Evolutionary conservation across 192 early-diverging fungal species (phyloP).

Genomic region (Rhizoclosmatium globosum): DNA sequence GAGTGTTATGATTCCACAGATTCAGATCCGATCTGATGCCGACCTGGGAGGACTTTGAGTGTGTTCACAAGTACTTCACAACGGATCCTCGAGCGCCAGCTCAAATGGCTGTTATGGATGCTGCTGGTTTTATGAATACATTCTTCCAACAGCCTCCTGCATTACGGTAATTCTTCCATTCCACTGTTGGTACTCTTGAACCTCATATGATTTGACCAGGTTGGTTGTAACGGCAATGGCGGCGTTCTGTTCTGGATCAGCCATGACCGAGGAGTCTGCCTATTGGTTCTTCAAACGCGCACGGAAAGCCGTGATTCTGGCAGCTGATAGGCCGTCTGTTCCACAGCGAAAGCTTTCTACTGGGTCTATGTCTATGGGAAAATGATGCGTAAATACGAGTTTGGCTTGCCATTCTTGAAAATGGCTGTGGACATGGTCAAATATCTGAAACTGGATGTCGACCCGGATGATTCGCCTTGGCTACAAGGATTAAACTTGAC

Average conservation of each 20-base stretch:
- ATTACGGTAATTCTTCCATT: not conserved
- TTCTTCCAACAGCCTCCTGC: not conserved
- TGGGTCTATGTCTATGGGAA: not conserved
- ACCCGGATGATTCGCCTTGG: constrained; percentile 19
- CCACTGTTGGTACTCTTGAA: too few species aligned
- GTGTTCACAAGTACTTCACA: not conserved
- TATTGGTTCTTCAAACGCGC: not conserved
- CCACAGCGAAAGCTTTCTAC: not conserved
- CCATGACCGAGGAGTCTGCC: not conserved
- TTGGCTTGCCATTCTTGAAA: not conserved
- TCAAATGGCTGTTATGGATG: not conserved
- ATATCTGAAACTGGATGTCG: not conserved
- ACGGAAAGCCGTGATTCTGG: constrained; percentile 14
- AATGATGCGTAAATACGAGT: not conserved
- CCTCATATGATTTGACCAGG: too few species aligned
- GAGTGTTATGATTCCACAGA: not conserved
- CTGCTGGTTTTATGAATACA: not conserved
- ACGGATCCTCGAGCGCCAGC: not conserved
- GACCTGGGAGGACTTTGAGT: not conserved
- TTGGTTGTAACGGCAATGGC: too few species aligned
- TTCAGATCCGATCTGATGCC: not conserved
- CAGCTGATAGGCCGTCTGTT: constrained; percentile 1
- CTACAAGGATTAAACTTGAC: not conserved
- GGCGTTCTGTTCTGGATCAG: not conserved
- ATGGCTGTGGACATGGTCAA: not conserved